Evolutionary conservation across 805 yeast genomes (phyloP).

Genomic region (Hanseniaspora mollemarum): DNA sequence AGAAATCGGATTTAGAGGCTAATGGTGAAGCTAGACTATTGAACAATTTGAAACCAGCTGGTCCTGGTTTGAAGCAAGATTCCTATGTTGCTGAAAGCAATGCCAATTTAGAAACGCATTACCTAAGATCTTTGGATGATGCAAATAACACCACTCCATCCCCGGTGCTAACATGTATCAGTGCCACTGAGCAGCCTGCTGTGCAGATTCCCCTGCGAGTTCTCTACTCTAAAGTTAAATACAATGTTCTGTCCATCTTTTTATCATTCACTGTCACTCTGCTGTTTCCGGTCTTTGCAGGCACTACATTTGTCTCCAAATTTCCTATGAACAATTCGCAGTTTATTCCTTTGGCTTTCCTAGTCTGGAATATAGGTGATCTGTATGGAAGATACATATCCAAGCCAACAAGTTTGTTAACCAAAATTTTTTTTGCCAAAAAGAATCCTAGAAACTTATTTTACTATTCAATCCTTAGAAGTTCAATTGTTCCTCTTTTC

Average conservation of each 20-base stretch:
- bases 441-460: conserved; percentile 32
- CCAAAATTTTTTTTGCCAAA: conserved; percentile 22
- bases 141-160: background rate
- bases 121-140: background rate
- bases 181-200: conserved; percentile 23
- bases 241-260: conserved; percentile 59
- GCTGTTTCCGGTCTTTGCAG: conserved; percentile 82
- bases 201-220: conserved; percentile 46
- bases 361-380: conserved; percentile 87
- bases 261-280: conserved; percentile 63
- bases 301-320: conserved; percentile 42
- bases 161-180: conserved; percentile 18
- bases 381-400: conserved; percentile 63
- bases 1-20: background rate
- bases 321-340: conserved; percentile 29
- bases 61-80: background rate
- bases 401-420: conserved; percentile 26
- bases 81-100: background rate
- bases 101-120: background rate
- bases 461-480: conserved; percentile 44
- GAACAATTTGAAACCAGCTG: background rate
- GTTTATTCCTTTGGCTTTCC: conserved; percentile 64
- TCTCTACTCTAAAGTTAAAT: conserved; percentile 51
- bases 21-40: background rate
- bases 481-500: conserved; percentile 58